phyloP scores from a whole-genome alignment of 179 eudicot genomes.

The Beta lomatogona region DNA sequence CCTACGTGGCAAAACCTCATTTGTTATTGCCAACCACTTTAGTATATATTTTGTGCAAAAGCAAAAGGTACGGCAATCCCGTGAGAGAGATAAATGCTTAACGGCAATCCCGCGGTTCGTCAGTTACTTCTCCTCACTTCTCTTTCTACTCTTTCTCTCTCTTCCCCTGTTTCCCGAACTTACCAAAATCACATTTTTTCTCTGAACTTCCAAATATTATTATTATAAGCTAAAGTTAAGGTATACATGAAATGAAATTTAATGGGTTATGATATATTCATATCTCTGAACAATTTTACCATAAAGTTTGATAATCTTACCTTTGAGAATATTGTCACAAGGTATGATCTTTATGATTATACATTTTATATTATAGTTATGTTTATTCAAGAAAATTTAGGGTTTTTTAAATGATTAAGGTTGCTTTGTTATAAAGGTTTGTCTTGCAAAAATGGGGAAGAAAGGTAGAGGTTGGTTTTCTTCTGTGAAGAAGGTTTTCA shows the following conservation, averaged over 20 bases:
- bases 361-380: neutral
- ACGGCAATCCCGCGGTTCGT: slow-evolving; percentile 44
- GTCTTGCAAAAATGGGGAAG: slow-evolving; percentile 62
- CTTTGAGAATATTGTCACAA: neutral
- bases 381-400: neutral
- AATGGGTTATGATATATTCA: no score
- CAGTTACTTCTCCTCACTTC: slow-evolving; percentile 20
- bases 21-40: neutral
- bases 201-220: neutral
- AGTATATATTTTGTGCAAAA: neutral
- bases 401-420: neutral
- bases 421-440: neutral
- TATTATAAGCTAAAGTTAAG: neutral
- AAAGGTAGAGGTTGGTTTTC: slow-evolving; percentile 82
- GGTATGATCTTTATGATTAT: slow-evolving; percentile 16
- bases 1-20: slow-evolving; percentile 11
- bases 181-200: slow-evolving; percentile 22
- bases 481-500: slow-evolving; percentile 70
- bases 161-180: slow-evolving; percentile 14
- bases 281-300: no score
- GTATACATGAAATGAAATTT: neutral
- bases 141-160: slow-evolving; percentile 20
- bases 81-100: slow-evolving; percentile 52
- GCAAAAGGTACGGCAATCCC: slow-evolving; percentile 19
- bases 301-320: neutral